Percentiles rank a stretch among this genome's conserved stretches.
phyloP scores from a whole-genome alignment of 352 stramenopile species.

The Plasmopara halstedii region DNA sequence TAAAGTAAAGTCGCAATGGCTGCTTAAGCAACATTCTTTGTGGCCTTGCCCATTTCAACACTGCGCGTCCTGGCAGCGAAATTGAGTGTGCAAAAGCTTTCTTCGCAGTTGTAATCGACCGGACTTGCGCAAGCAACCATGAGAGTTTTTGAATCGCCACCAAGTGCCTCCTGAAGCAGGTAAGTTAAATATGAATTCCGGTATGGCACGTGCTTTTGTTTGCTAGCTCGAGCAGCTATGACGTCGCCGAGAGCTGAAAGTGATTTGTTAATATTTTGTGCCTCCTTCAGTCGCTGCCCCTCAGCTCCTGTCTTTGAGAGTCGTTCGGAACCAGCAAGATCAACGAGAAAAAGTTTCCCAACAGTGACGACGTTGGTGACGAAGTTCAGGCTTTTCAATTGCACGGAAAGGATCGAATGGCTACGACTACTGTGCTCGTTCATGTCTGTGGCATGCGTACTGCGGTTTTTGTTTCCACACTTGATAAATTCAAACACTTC shows the following conservation, averaged over 20 bases:
- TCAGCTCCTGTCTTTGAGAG: constrained; percentile 86
- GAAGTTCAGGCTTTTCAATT: constrained; percentile 78
- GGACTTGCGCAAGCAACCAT: constrained; percentile 90
- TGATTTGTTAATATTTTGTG: constrained; percentile 92
- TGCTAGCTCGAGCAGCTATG: constrained; percentile 86
- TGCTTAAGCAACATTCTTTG: constrained; percentile 66
- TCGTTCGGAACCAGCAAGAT: constrained; percentile 85
- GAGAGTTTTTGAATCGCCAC: constrained; percentile 88
- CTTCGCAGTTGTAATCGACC: constrained; percentile 87
- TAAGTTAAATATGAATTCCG: constrained; percentile 93
- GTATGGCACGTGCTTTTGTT: constrained; percentile 91
- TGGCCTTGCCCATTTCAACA: constrained; percentile 87
- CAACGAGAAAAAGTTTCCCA: constrained; percentile 82
- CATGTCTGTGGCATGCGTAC: constrained; percentile 83
- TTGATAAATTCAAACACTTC: constrained; percentile 85
- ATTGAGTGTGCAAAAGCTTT: constrained; percentile 91
- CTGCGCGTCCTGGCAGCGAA: constrained; percentile 82
- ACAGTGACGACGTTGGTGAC: constrained; percentile 65
- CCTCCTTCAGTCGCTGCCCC: constrained; percentile 84
- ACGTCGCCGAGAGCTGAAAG: constrained; percentile 96
- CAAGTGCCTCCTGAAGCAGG: constrained; percentile 89
- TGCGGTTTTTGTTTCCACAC: constrained; percentile 79
- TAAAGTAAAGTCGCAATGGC: constrained; percentile 9
- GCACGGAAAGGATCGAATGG: constrained; percentile 82
- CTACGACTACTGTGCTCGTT: constrained; percentile 86